Conservation (phyloP, 441 rosid species). For the Euphorbia celastroides region DNA sequence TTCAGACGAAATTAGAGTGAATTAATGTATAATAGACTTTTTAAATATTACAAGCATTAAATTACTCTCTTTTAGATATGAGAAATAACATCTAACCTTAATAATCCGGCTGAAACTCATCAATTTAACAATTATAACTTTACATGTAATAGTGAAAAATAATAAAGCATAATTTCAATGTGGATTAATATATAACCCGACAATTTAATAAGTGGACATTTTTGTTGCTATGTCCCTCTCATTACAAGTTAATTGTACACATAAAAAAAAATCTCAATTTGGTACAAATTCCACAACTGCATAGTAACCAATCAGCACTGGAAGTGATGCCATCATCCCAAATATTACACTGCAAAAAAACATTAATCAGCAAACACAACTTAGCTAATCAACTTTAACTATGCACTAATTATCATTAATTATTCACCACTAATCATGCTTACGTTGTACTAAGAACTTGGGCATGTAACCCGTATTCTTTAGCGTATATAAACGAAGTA, state of each 20-base stretch:
- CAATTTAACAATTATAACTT: neutral
- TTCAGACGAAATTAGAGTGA: too few species aligned
- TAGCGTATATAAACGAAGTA: conserved; percentile 81
- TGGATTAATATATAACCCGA: neutral
- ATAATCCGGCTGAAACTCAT: too few species aligned
- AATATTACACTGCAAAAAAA: conserved; percentile 63
- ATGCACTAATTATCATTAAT: neutral
- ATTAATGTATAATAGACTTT: too few species aligned
- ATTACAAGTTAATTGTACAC: neutral
- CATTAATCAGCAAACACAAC: neutral
- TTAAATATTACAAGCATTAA: too few species aligned
- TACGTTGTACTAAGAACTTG: conserved; percentile 95
- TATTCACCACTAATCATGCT: too few species aligned
- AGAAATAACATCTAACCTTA: too few species aligned
- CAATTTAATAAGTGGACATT: neutral
- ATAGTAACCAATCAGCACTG: conserved; percentile 65
- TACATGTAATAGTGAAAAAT: neutral
- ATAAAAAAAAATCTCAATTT: conserved; percentile 1
- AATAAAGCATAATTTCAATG: neutral
- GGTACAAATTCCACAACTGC: conserved; percentile 51
- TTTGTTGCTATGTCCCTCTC: neutral
- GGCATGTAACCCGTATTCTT: conserved; percentile 80
- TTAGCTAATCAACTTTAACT: neutral
- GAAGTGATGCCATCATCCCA: conserved; percentile 69
- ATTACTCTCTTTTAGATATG: too few species aligned